Evolutionary conservation across 2,329 filamentous ascomycete genomes (phyloP), one percentile per base, ranked within the genome.

Genomic region (Claviceps citrina): DNA sequence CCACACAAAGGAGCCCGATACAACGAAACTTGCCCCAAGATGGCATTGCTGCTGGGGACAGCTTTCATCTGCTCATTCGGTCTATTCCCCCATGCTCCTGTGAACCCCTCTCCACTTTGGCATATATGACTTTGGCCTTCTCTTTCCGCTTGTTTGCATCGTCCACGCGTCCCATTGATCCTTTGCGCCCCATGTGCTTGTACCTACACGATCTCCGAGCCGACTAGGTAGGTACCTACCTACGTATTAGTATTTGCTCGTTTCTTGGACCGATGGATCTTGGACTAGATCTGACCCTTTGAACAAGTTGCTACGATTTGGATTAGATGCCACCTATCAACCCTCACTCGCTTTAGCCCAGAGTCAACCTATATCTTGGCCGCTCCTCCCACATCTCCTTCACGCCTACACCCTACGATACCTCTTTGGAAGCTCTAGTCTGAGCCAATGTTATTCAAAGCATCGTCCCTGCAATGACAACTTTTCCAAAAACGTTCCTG

Each of bases 391-490:
- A n/a, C 40, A 31, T 38, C 34, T 22, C 30, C 15, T 10, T 19
- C 24, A 31, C 39, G 8, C 30, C 18, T 3, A 30, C 16, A 10
- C 3, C 9, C 3, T 27, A n/a, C 31, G 18, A 32, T 30, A 28
- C 34, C 24, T 15, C 38, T 26, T 36, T 36, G 31, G 15, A 36
- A 33, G 22, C 42, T 32, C 15, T 40, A 41, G 37, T 40, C 44
- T 44, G 43, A 40, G 42, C 47, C 45, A 44, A 53, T 63, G 57
- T 59, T 58, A 64, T 67, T 66, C 65, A 61, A 60, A 59, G 66
- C 50, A 59, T 73, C 65, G 60, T 64, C 66, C 63, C 63, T 63
- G 64, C 67, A 55, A 78, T 78, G 73, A 61, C 67, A 54, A 65
- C 63, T 38, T 59, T 78, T 49, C 70, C 65, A 47, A 68, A 68